Conservation (phyloP, 805 yeast genomes). For the Pichia scutulata region DNA sequence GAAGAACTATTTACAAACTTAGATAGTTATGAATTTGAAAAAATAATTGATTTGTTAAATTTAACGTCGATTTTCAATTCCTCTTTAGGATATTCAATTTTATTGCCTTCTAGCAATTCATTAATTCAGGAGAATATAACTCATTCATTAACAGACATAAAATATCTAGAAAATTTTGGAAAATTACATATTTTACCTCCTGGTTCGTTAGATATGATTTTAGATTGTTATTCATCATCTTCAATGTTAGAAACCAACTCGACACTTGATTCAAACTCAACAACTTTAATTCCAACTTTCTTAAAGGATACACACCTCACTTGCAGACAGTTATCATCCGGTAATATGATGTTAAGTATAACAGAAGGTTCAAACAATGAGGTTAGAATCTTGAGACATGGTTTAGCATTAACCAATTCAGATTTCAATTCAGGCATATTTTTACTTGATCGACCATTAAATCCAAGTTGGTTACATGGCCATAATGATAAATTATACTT, state of each 20-base stretch:
- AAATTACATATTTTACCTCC: constrained; percentile 64
- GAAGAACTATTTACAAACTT: constrained; percentile 50
- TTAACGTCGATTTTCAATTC: constrained; percentile 36
- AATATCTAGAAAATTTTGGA: constrained; percentile 43
- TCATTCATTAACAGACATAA: constrained; percentile 28
- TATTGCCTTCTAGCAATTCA: constrained; percentile 63
- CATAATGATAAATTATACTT: constrained; percentile 41
- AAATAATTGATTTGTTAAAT: constrained; percentile 34
- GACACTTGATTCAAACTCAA: not conserved
- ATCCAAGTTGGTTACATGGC: constrained; percentile 50
- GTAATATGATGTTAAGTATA: constrained; percentile 33
- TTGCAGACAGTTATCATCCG: constrained; percentile 34
- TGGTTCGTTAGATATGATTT: constrained; percentile 38
- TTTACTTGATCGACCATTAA: constrained; percentile 60
- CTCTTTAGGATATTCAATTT: constrained; percentile 43
- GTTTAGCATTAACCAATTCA: constrained; percentile 40
- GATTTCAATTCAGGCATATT: constrained; percentile 41
- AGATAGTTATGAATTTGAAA: constrained; percentile 41
- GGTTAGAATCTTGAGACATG: constrained; percentile 52
- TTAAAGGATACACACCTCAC: constrained; percentile 37
- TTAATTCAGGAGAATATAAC: constrained; percentile 45
- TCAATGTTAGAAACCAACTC: constrained; percentile 7
- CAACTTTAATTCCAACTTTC: constrained; percentile 32
- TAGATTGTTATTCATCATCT: constrained; percentile 36
- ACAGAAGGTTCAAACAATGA: constrained; percentile 47